These are phyloP conservation scores for Fusarium nygamai DNA, from an alignment of 2,329 filamentous ascomycete genomes.

Conservation along the genomic window DNA sequence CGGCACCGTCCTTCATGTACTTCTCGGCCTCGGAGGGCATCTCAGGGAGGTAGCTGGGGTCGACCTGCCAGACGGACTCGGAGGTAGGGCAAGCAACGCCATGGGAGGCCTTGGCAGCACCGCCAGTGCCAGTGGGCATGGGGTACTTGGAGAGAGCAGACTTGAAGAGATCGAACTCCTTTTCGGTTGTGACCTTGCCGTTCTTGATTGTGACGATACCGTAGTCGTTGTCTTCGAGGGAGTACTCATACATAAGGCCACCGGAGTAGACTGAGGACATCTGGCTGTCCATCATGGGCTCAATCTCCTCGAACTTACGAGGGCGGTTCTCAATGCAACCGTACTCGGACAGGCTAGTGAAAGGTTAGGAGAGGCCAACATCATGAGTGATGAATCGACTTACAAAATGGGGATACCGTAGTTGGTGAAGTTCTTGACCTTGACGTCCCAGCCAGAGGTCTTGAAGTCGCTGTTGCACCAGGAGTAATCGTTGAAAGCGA, in stretches of 20 bases:
- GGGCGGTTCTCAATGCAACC: conserved; percentile 82
- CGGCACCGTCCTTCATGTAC: conserved; percentile 65
- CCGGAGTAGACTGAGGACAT: conserved; percentile 95
- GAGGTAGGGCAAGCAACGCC: conserved; percentile 60
- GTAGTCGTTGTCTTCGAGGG: conserved; percentile 79
- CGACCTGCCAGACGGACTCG: conserved; percentile 61
- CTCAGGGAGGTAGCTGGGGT: conserved; percentile 59
- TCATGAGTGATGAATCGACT: conserved; percentile 29
- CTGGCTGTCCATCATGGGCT: conserved; percentile 79
- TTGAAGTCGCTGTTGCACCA: conserved; percentile 81
- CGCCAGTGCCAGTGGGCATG: conserved; percentile 61
- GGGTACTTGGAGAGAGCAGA: conserved; percentile 60
- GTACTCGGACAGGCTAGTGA: conserved; percentile 80
- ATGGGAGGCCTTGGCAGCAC: conserved; percentile 59
- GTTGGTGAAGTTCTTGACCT: conserved; percentile 86
- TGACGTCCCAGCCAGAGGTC: conserved; percentile 82
- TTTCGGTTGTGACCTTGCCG: conserved; percentile 61
- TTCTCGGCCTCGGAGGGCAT: conserved; percentile 62
- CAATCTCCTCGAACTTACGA: conserved; percentile 83
- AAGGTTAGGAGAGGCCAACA: background rate
- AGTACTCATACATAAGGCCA: conserved; percentile 96
- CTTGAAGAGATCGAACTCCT: conserved; percentile 70
- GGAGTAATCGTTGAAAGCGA: conserved; percentile 90
- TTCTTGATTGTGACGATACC: conserved; percentile 78
- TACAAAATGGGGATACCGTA: conserved; percentile 89